These are phyloP conservation scores for Incumbomyces lentus DNA, from an alignment of 2,329 filamentous ascomycete species.

Conservation along the genomic window DNA sequence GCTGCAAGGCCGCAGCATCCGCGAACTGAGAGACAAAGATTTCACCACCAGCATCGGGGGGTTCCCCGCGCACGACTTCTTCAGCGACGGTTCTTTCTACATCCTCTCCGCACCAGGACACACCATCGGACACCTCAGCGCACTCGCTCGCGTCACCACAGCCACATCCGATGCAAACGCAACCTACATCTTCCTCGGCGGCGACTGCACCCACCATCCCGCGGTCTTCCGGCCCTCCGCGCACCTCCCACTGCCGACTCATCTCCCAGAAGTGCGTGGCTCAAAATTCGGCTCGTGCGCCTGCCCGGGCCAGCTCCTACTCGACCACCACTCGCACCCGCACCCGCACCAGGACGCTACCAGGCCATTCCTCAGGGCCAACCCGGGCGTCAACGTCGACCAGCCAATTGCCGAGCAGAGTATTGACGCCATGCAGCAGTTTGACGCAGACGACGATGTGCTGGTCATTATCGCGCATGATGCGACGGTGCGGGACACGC, in stretches of 20 bases:
- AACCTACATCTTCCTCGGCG: conserved; percentile 42
- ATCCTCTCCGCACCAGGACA: conserved; percentile 38
- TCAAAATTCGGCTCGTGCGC: conserved; percentile 3
- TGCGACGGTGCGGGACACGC: conserved; percentile 1
- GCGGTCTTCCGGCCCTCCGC: conserved; percentile 24
- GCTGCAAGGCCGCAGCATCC: conserved; percentile 20
- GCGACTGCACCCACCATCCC: conserved; percentile 37
- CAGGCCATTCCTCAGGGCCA: no score
- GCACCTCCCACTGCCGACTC: conserved; percentile 22
- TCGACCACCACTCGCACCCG: no score
- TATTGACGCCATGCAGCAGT: no score
- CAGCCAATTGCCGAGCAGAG: no score
- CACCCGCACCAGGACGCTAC: no score
- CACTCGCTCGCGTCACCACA: conserved; percentile 35
- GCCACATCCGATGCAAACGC: conserved; percentile 18
- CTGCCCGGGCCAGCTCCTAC: conserved; percentile 17
- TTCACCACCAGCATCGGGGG: conserved; percentile 21
- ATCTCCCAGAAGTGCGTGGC: conserved; percentile 5
- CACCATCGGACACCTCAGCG: conserved; percentile 40
- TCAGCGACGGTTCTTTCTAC: conserved; percentile 33
- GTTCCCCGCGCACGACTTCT: conserved; percentile 33
- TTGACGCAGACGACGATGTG: conserved; percentile 20
- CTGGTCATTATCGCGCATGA: conserved; percentile 25
- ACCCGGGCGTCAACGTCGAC: no score
- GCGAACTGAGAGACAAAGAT: conserved; percentile 17